Evolutionary conservation across 225 moss, liverwort and hornwort genomes (phyloP), one percentile per base, ranked within the genome.

Genomic region (Bryum argenteum): DNA sequence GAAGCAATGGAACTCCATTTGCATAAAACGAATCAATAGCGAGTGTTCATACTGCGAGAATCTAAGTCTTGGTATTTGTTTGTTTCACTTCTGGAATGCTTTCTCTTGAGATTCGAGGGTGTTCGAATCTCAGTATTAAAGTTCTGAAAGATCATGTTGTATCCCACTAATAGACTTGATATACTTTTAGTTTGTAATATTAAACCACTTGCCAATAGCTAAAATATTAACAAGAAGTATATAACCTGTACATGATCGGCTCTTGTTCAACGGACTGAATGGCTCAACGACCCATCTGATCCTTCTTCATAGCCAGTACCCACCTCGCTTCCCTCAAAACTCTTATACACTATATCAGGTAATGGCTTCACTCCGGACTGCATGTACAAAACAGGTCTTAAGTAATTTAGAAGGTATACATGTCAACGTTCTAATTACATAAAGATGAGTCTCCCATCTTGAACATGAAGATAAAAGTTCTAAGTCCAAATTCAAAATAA

Each of bases 261-360:
- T 47, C 8, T 17, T 0, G 21, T 48, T n/a, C 17, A 48, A 14
- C 56, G 68, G 11, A 63, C 63, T 63, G 68, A 81, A 22, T 37
- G 76, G 44, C 58, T 44, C 16, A 63, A 63, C 16, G 63, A 77
- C 37, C 72, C 80, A 1, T 73, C 69, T 24, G 72, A 80, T 57
- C 33, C 67, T 10, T 48, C 82, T 64, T 82, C 85, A 41, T 85
- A 81, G n/a, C 81, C 81, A 22, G 78, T 70, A 26, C 23, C 82
- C 54, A 77, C 58, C 63, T 82, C 80, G 20, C 61, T 61, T 23
- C 64, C 65, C 60, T 71, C 82, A 5, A 61, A 33, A 63, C 65
- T 75, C 37, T 69, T 69, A n/a, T 50, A 40, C 26, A 15, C 37
- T 65, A 51, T 63, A 45, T 39, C 65, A 47, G 2, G 39, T 19